phyloP scores from a whole-genome alignment of 768 basidiomycete genomes.

The Lentinula sp. region DNA sequence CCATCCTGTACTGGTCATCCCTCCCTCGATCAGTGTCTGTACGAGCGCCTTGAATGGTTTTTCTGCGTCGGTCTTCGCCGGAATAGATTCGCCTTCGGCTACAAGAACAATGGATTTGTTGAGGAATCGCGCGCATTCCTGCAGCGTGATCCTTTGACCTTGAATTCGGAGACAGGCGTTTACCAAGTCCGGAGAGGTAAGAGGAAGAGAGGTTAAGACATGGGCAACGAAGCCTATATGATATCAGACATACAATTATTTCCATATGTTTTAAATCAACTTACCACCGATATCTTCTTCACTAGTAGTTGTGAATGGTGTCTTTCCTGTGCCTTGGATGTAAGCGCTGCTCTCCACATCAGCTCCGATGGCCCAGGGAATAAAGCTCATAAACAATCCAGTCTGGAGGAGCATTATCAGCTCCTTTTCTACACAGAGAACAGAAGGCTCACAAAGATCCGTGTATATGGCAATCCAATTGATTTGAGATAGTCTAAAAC shows the following conservation, averaged over 20 bases:
- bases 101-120: constrained; percentile 5
- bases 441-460: constrained; percentile 22
- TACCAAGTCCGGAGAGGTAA: constrained; percentile 14
- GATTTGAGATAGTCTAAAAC: constrained; percentile 21
- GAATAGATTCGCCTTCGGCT: not conserved
- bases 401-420: constrained; percentile 27
- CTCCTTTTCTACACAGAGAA: not conserved
- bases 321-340: constrained; percentile 23
- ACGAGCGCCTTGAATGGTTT: not conserved
- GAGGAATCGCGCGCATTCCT: constrained; percentile 17
- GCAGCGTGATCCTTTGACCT: constrained; percentile 22
- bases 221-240: constrained; percentile 26
- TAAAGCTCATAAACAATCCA: constrained; percentile 9
- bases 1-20: constrained; percentile 13
- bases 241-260: not conserved
- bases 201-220: constrained; percentile 24
- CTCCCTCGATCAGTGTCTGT: constrained; percentile 6
- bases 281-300: constrained; percentile 26
- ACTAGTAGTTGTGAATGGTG: constrained; percentile 20
- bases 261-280: not conserved
- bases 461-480: constrained; percentile 20
- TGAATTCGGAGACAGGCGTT: constrained; percentile 26
- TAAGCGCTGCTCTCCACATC: constrained; percentile 18
- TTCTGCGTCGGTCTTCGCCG: not conserved
- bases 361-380: constrained; percentile 18